Conservation (phyloP, 2,329 filamentous ascomycete species). For the Amauroascus verrucosus region DNA sequence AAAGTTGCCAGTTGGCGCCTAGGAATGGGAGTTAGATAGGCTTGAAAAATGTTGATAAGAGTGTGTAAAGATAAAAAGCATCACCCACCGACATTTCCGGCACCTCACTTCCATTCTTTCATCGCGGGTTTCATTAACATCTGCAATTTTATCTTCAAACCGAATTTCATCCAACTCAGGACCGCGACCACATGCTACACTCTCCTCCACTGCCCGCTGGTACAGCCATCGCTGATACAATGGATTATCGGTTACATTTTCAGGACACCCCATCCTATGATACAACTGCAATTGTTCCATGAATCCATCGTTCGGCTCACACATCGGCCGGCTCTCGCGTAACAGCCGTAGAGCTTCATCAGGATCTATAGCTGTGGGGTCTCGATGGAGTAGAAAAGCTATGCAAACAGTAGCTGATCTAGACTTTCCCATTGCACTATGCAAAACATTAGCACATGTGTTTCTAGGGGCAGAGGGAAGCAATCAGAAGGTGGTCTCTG, state of each 20-base stretch:
- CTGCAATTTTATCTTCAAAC: slow-evolving; percentile 48
- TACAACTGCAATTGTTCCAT: slow-evolving; percentile 80
- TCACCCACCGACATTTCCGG: slow-evolving; percentile 70
- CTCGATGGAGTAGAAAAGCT: slow-evolving; percentile 64
- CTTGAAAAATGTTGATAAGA: neutral
- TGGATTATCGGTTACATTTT: slow-evolving; percentile 56
- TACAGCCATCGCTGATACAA: slow-evolving; percentile 73
- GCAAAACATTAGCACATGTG: neutral
- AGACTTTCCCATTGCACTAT: slow-evolving; percentile 90
- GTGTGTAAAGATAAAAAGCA: neutral
- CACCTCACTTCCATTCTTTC: slow-evolving; percentile 59
- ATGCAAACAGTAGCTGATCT: slow-evolving; percentile 76
- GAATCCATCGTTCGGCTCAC: slow-evolving; percentile 85
- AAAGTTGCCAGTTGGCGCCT: slow-evolving; percentile 50
- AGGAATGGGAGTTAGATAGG: neutral
- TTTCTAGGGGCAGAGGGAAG: no score
- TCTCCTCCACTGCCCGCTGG: slow-evolving; percentile 53
- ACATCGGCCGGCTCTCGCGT: slow-evolving; percentile 60
- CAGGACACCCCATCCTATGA: slow-evolving; percentile 74
- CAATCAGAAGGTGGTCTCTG: no score
- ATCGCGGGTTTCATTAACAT: slow-evolving; percentile 18
- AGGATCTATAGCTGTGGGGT: slow-evolving; percentile 48
- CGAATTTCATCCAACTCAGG: slow-evolving; percentile 65
- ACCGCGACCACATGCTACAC: slow-evolving; percentile 63
- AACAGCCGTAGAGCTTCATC: slow-evolving; percentile 61